Base-by-base conservation (phyloP, 352 stramenopile species). In the Pythium scleroteichum region DNA sequence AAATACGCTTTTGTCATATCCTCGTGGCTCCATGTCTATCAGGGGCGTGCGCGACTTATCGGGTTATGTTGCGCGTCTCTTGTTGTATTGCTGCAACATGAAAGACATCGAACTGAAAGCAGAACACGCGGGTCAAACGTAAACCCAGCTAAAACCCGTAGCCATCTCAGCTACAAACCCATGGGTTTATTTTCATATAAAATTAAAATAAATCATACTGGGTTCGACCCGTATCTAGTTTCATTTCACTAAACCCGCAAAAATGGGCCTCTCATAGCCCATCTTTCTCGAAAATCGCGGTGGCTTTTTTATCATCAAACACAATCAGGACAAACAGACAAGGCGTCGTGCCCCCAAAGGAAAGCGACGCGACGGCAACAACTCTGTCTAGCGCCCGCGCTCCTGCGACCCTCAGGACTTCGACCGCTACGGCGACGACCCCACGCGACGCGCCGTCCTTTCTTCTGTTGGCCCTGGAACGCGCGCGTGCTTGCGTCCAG, bases 221-320 rank as follows among this genome's bases (percentile, higher is more conserved):
- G 26, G 29, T 26, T 9, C 14, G 16, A 26, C 6, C 2, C 35
- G 7, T 48, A 47, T 49, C 26, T 23, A 46, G 47, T 64, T 38
- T 19, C 17, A 32, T 20, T 13, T 46, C n/a, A 24, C 39, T n/a
- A 38, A 61, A 50, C 44, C 48, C 27, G 27, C 48, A 32, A 29
- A 5, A 16, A 26, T 7, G 29, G 23, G 26, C 26, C 26, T 35
- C 12, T 24, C 27, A 32, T n/a, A 24, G 45, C 54, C 40, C 35
- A 50, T 48, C 29, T 32, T 51, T 40, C 27, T 45, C 27, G 47
- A 26, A 63, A 63, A 63, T 46, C 27, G 41, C 45, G 49, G 47
- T 55, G 60, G 53, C 60, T 67, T 67, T 67, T 67, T 62, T 67
- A 62, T 67, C 53, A 38, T 61, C 60, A 52, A 4, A 19, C 62